Evolutionary conservation across 1,139 yeast species (phyloP), one percentile per base, ranked within the genome.

Genomic region (Pichiaceae sp.): DNA sequence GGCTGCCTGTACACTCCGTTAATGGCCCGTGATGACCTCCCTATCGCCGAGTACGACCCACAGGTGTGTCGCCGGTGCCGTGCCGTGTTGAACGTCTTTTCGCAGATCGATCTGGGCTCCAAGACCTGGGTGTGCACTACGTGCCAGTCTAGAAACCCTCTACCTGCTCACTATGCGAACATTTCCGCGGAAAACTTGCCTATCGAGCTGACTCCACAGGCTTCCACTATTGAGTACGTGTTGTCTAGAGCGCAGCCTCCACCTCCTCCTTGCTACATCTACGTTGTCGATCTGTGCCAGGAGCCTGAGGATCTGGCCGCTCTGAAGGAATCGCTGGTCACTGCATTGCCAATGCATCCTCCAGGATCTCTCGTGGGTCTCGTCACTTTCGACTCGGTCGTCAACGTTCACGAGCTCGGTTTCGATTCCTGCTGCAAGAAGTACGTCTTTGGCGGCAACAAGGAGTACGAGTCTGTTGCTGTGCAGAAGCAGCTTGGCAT

Each of bases 1-100:
- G 95, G 97, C 29, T 84, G 96, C 42, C 66, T 91, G 46, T 91
- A 89, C 66, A 87, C 97, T 14, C 99, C 99, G 12, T 72, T 93
- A 52, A 77, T 84, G 57, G 75, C 73, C 42, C 74, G 87, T 50
- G 82, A 82, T 42, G 91, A 82, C 47, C 67, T 89, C 47, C 81
- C 91, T 16, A 64, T 83, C 37, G 91, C 94, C 38, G 78, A 77
- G 49, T 87, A 91, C 59, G 96, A 91, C 63, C 98, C 99, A 7
- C 79, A 82, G 37, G 68, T 78, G 36, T 91, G 99, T 66, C 72
- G 87, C 45, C 76, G 77, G 42, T 91, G 99, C 70, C 78, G 85
- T 50, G 80, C 93, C 16, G 77, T 86, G 31, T 65, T 93, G 59
- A 93, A 91, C 61, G 96, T 96, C 18, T 89, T 80, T 64, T 78